These are phyloP conservation scores for Phytophthora cactorum DNA, from an alignment of 352 stramenopile genomes.

Conservation along the genomic window DNA sequence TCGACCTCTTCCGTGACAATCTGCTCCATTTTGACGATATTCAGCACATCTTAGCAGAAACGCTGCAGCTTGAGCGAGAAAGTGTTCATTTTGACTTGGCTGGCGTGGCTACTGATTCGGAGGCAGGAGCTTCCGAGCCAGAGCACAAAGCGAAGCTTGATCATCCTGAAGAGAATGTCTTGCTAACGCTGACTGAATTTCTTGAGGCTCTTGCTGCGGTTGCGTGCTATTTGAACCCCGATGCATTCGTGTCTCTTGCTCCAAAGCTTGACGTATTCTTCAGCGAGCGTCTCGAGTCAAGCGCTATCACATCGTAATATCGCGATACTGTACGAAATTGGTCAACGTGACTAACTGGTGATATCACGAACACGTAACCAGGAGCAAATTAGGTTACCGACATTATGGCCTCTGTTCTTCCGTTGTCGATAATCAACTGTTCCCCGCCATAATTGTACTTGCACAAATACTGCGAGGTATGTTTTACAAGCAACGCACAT, in stretches of 20 bases:
- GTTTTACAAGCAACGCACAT: too few species aligned
- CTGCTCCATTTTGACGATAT: slow-evolving; percentile 69
- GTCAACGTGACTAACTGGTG: too few species aligned
- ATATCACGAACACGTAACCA: too few species aligned
- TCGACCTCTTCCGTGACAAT: slow-evolving; percentile 62
- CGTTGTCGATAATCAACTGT: too few species aligned
- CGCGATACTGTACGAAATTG: too few species aligned
- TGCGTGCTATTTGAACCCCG: slow-evolving; percentile 63
- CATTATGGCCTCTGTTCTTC: too few species aligned
- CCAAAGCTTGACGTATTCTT: slow-evolving; percentile 70
- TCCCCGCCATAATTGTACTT: too few species aligned
- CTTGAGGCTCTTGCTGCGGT: slow-evolving; percentile 61
- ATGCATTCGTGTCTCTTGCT: slow-evolving; percentile 65
- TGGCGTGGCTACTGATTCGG: neutral
- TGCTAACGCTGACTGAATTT: slow-evolving; percentile 70
- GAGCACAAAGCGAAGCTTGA: slow-evolving; percentile 10
- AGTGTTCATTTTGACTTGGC: slow-evolving; percentile 48
- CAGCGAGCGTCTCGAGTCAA: slow-evolving; percentile 38
- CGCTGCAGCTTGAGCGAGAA: slow-evolving; percentile 66
- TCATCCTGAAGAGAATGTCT: slow-evolving; percentile 31
- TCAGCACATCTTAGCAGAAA: slow-evolving; percentile 63
- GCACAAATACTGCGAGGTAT: too few species aligned
- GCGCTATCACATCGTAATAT: slow-evolving; percentile 46
- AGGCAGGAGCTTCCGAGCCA: neutral
- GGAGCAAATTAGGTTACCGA: too few species aligned